Evolutionary conservation across 2,329 filamentous ascomycete species (phyloP).

Genomic region (Hansfordia pulvinata): DNA sequence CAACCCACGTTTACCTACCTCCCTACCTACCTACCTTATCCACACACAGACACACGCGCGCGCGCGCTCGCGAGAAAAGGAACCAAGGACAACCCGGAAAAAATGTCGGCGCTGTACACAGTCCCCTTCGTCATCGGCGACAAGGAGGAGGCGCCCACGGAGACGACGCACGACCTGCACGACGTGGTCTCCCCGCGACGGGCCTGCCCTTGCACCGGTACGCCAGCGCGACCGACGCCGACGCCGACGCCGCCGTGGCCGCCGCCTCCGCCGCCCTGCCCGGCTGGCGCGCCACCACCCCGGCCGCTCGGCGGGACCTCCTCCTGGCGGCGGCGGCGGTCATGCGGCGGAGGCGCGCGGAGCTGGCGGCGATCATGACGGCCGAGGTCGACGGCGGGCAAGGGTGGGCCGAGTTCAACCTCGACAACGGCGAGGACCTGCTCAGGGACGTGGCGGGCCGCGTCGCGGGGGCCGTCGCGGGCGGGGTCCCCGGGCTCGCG

Average conservation of each 20-base stretch:
- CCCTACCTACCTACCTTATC: no score
- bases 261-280: conserved; percentile 45
- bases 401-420: conserved; percentile 19
- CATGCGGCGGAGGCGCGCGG: conserved; percentile 35
- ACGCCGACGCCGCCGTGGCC: conserved; percentile 33
- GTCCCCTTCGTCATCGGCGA: conserved; percentile 30
- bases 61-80: no score
- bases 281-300: conserved; percentile 47
- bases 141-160: conserved; percentile 27
- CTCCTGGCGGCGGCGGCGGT: conserved; percentile 48
- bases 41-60: no score
- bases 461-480: conserved; percentile 17
- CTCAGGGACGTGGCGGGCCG: conserved; percentile 23
- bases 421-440: conserved; percentile 16
- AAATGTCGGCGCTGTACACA: no score
- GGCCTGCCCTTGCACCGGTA: conserved; percentile 38
- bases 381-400: conserved; percentile 18
- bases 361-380: conserved; percentile 39
- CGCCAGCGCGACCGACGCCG: conserved; percentile 37
- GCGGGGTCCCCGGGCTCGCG: conserved; percentile 15
- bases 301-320: conserved; percentile 42
- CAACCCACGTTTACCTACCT: no score
- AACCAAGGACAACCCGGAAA: no score
- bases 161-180: no score
- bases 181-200: conserved; percentile 37